Evolutionary conservation across 805 yeast species (phyloP), one percentile per base, ranked within the genome.

Genomic region (Candida namnaoensis): DNA sequence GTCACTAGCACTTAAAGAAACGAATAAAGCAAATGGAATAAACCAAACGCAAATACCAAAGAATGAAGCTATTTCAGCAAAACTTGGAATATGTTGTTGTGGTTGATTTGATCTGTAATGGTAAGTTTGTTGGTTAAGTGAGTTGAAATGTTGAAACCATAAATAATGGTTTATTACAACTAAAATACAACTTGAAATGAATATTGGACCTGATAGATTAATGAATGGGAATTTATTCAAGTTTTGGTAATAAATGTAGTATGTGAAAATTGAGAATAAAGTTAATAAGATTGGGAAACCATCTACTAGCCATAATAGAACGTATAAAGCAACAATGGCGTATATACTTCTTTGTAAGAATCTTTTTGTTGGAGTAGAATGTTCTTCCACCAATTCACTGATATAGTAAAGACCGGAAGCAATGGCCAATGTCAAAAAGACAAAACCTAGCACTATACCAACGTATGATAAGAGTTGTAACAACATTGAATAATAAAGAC

Each of bases 21-120:
- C 91, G 61, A 93, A 91, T 43, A 93, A 69, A 5, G 96, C 81
- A 60, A 93, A 88, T 32, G 99, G 99, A 27, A 93, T 76, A 44
- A 91, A 72, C 99, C 99, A 93, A 15, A 93, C 80, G 52, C 93
- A 81, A 35, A 93, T 64, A 1, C 96, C 99, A 57, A 93, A 90
- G 60, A 93, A 93, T 4, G 96, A 83, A n/a, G 96, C 86, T 5
- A 93, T 86, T 57, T 93, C 96, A 1, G 88, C 70, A 56, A 91
- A 91, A 11, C 86, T 74, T 37, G 76, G 74, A 12, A 83, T 84
- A 38, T 85, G 76, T 23, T 62, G 62, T 53, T 79, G 82, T 38
- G 71, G 70, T 38, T 85, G 72, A 48, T 65, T 70, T 53, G 81
- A 65, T 51, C 84, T 60, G 61, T 69, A 56, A 48, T 82, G 71